phyloP scores from a whole-genome alignment of 1,284 basidiomycete genomes.

The Rhodofomes roseus region DNA sequence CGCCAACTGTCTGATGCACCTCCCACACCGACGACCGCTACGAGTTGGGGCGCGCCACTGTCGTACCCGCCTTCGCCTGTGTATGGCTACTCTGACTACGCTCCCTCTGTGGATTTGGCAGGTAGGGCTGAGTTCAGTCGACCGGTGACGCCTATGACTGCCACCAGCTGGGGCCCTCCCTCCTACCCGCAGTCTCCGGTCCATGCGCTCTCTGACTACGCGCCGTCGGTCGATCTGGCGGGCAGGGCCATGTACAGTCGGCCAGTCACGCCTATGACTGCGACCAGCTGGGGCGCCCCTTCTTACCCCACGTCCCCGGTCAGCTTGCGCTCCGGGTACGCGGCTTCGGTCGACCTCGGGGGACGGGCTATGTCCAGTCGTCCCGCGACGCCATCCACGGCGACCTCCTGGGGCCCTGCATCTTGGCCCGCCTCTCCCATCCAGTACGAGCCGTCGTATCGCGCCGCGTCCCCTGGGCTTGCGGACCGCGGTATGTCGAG shows the following conservation, averaged over 20 bases:
- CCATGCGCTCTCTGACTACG: constrained; percentile 23
- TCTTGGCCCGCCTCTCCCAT: constrained; percentile 35
- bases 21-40: constrained; percentile 38
- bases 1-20: constrained; percentile 49
- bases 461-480: constrained; percentile 37
- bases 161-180: constrained; percentile 44
- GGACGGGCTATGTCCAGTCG: constrained; percentile 33
- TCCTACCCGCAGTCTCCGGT: constrained; percentile 35
- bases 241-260: constrained; percentile 45
- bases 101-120: constrained; percentile 42
- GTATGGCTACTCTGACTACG: constrained; percentile 25
- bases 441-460: constrained; percentile 24
- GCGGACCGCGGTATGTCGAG: constrained; percentile 35
- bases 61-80: constrained; percentile 36
- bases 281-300: constrained; percentile 39
- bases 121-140: constrained; percentile 33
- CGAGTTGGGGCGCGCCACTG: constrained; percentile 38
- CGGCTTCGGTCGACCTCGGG: constrained; percentile 42
- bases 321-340: constrained; percentile 25
- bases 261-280: constrained; percentile 42
- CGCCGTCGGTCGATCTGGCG: constrained; percentile 36
- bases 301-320: constrained; percentile 35
- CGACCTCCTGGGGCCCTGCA: constrained; percentile 44
- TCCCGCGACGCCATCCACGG: constrained; percentile 39
- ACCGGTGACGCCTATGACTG: constrained; percentile 39